Conservation (phyloP, 352 stramenopile species). For the Albugo candida region DNA sequence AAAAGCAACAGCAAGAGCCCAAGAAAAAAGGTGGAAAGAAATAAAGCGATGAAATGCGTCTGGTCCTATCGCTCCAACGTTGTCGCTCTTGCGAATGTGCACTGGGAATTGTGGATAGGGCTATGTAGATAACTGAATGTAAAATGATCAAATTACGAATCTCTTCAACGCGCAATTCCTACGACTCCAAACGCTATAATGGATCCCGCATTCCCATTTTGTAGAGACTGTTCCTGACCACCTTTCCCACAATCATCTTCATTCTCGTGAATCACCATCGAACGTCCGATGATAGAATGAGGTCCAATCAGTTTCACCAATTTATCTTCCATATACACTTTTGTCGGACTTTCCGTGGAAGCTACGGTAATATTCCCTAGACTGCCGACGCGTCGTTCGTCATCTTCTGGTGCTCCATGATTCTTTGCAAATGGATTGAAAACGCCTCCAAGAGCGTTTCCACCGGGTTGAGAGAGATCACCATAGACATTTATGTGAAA, state of each 20-base stretch:
- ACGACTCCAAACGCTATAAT: conserved; percentile 84
- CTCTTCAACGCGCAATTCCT: conserved; percentile 71
- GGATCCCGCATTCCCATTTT: conserved; percentile 90
- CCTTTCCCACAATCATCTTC: conserved; percentile 94
- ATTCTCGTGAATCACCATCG: conserved; percentile 85
- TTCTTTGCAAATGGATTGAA: conserved; percentile 98
- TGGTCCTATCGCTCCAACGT: too few species aligned
- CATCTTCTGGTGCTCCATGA: conserved; percentile 89
- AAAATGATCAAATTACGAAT: too few species aligned
- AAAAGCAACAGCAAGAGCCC: too few species aligned
- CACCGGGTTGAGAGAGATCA: conserved; percentile 76
- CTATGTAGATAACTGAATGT: too few species aligned
- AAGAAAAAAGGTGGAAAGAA: too few species aligned
- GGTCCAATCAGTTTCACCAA: conserved; percentile 95
- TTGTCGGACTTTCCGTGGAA: conserved; percentile 67
- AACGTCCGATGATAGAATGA: conserved; percentile 95
- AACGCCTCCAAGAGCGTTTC: conserved; percentile 69
- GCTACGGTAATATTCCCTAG: conserved; percentile 82
- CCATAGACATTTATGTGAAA: conserved; percentile 92
- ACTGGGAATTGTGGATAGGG: too few species aligned
- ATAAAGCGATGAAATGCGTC: too few species aligned
- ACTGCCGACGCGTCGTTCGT: conserved; percentile 89
- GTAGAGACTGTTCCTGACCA: conserved; percentile 90
- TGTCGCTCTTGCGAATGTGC: too few species aligned
- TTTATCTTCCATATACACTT: conserved; percentile 88